Percentiles rank a stretch among this genome's conserved stretches.
phyloP scores from a whole-genome alignment of 129 eudicot genomes.

The Logfia minima region DNA sequence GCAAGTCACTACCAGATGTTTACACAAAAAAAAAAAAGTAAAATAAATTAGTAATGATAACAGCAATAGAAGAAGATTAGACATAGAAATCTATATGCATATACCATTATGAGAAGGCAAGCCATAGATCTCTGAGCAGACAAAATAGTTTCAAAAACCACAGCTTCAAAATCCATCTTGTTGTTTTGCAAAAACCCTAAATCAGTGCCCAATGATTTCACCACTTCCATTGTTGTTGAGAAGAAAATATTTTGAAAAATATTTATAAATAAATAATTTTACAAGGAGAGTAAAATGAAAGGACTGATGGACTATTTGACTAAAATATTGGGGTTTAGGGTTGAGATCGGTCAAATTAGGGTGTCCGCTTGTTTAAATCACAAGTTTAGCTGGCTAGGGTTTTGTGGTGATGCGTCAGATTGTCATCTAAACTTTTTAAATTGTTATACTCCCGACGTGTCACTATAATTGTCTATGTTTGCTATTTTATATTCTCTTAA shows the following conservation, averaged over 20 bases:
- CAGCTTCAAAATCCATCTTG: slow-evolving; percentile 36
- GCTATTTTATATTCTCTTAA: too few relatives aligned
- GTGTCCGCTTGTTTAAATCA: slow-evolving; percentile 23
- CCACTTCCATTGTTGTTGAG: slow-evolving; percentile 47
- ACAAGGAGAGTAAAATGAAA: slow-evolving; percentile 14
- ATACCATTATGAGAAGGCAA: slow-evolving; percentile 58
- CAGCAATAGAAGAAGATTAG: not conserved
- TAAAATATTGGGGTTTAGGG: not conserved
- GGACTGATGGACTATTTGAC: slow-evolving; percentile 7
- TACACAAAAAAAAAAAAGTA: not conserved
- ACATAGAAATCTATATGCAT: not conserved
- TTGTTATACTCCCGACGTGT: too few relatives aligned
- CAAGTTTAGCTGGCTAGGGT: slow-evolving; percentile 30
- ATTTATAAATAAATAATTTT: not conserved
- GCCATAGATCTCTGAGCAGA: slow-evolving; percentile 68
- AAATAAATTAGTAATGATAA: not conserved
- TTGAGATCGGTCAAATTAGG: slow-evolving; percentile 15
- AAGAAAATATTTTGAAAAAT: not conserved
- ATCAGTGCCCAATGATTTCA: slow-evolving; percentile 36
- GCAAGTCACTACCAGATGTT: slow-evolving; percentile 1
- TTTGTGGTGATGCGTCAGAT: slow-evolving; percentile 32
- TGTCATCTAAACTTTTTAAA: not conserved
- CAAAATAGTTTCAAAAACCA: slow-evolving; percentile 46
- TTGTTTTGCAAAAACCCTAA: slow-evolving; percentile 33
- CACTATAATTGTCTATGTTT: too few relatives aligned